These are phyloP conservation scores for Chaetothyriales sp. DNA, from an alignment of 2,329 filamentous ascomycete species.

Conservation along the genomic window DNA sequence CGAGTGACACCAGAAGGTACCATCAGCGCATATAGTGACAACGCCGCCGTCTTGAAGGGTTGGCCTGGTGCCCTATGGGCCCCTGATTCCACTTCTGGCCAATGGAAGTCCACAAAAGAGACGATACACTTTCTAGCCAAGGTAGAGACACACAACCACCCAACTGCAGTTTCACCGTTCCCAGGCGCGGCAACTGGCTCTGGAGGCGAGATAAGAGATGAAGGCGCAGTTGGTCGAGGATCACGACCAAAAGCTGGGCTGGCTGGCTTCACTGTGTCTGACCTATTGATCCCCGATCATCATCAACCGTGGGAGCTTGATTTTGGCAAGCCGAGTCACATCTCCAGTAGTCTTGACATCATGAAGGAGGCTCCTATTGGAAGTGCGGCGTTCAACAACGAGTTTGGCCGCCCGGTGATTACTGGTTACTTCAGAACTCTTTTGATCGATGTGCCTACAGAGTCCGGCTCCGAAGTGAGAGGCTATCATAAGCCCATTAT, in stretches of 20 bases:
- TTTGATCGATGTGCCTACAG: slow-evolving; percentile 51
- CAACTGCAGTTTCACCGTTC: slow-evolving; percentile 86
- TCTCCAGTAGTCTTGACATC: slow-evolving; percentile 86
- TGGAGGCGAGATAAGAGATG: slow-evolving; percentile 88
- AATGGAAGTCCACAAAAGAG: slow-evolving; percentile 79
- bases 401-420: slow-evolving; percentile 82
- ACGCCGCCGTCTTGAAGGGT: slow-evolving; percentile 80
- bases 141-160: slow-evolving; percentile 96
- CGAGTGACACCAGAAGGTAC: slow-evolving; percentile 60
- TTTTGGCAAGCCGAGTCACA: slow-evolving; percentile 68
- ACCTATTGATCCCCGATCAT: slow-evolving; percentile 74
- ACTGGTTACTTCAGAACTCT: slow-evolving; percentile 86
- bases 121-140: slow-evolving; percentile 77
- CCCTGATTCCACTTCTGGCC: slow-evolving; percentile 69
- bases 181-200: slow-evolving; percentile 88
- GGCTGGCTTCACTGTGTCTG: slow-evolving; percentile 86
- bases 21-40: slow-evolving; percentile 94
- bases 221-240: slow-evolving; percentile 83
- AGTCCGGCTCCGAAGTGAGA: slow-evolving; percentile 53
- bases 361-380: slow-evolving; percentile 96
- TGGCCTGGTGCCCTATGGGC: slow-evolving; percentile 65
- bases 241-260: slow-evolving; percentile 88
- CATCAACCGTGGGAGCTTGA: slow-evolving; percentile 80
- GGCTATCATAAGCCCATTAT: slow-evolving; percentile 98
- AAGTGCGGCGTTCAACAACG: slow-evolving; percentile 91